phyloP scores from a whole-genome alignment of 192 early-diverging fungal genomes.

The Coemansia sp. region DNA sequence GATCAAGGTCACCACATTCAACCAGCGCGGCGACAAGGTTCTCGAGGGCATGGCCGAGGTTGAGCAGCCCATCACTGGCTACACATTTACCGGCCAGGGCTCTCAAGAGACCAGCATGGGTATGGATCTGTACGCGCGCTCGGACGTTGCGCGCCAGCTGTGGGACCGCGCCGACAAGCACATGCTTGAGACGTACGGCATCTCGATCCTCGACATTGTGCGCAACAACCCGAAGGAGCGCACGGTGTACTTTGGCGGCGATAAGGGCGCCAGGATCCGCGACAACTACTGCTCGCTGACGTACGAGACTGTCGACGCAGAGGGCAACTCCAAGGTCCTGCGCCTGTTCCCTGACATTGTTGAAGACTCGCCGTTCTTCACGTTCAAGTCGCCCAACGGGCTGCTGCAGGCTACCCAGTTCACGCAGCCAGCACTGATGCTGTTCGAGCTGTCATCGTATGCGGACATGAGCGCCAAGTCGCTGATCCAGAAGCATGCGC shows the following conservation, averaged over 20 bases:
- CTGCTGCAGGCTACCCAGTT: constrained; percentile 93
- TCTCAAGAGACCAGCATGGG: constrained; percentile 96
- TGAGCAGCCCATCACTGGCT: constrained; percentile 86
- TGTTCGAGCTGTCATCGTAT: constrained; percentile 91
- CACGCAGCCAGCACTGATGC: constrained; percentile 86
- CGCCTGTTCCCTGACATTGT: constrained; percentile 90
- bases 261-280: constrained; percentile 40
- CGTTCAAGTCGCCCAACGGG: constrained; percentile 84
- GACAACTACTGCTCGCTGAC: constrained; percentile 78
- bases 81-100: constrained; percentile 96
- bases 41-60: constrained; percentile 90
- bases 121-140: constrained; percentile 86
- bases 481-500: constrained; percentile 78
- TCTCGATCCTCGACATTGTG: constrained; percentile 47
- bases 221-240: constrained; percentile 54
- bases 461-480: constrained; percentile 87
- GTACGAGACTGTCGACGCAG: constrained; percentile 81
- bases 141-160: constrained; percentile 77
- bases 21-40: constrained; percentile 75
- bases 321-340: constrained; percentile 71
- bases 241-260: constrained; percentile 60
- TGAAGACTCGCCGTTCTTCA: constrained; percentile 75
- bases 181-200: constrained; percentile 79
- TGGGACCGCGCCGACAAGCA: constrained; percentile 92
- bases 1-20: constrained; percentile 85